These are phyloP conservation scores for Aristolochia fimbriata DNA, from an alignment of 164 flowering plant species.

Conservation along the genomic window DNA sequence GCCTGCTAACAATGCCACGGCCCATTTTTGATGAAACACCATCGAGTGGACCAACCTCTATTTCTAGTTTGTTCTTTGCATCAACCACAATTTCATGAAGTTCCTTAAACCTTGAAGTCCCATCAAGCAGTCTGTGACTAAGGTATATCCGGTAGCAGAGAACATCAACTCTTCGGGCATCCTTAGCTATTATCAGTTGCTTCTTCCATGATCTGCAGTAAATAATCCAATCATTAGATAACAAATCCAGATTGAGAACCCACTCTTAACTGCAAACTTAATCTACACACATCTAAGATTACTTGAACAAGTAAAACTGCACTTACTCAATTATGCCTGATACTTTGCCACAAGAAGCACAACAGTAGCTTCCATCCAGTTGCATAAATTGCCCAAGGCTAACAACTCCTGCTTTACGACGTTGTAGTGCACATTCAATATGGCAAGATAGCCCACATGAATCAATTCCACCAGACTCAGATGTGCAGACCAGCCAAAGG, in stretches of 20 bases:
- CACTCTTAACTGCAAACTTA: too few relatives aligned
- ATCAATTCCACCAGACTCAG: slow-evolving; percentile 52
- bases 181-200: slow-evolving; percentile 77
- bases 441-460: slow-evolving; percentile 95
- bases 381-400: slow-evolving; percentile 89
- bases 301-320: neutral
- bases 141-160: slow-evolving; percentile 80
- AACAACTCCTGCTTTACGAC: slow-evolving; percentile 78
- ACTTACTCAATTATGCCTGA: slow-evolving; percentile 82
- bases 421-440: slow-evolving; percentile 89
- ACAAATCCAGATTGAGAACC: too few relatives aligned
- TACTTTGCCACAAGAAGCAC: slow-evolving; percentile 97
- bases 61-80: slow-evolving; percentile 76
- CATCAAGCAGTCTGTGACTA: slow-evolving; percentile 79
- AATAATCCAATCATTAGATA: neutral
- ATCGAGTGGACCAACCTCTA: slow-evolving; percentile 75
- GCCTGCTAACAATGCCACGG: slow-evolving; percentile 91
- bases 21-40: slow-evolving; percentile 81
- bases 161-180: slow-evolving; percentile 86
- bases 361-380: slow-evolving; percentile 95
- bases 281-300: neutral
- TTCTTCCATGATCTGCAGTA: slow-evolving; percentile 77
- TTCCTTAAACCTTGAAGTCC: slow-evolving; percentile 75
- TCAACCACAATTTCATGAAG: slow-evolving; percentile 54
- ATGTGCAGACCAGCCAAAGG: slow-evolving; percentile 90